Percentiles rank a stretch among this genome's conserved stretches.
phyloP scores from a whole-genome alignment of 192 early-diverging fungal species.

The Podila clonocystis region DNA sequence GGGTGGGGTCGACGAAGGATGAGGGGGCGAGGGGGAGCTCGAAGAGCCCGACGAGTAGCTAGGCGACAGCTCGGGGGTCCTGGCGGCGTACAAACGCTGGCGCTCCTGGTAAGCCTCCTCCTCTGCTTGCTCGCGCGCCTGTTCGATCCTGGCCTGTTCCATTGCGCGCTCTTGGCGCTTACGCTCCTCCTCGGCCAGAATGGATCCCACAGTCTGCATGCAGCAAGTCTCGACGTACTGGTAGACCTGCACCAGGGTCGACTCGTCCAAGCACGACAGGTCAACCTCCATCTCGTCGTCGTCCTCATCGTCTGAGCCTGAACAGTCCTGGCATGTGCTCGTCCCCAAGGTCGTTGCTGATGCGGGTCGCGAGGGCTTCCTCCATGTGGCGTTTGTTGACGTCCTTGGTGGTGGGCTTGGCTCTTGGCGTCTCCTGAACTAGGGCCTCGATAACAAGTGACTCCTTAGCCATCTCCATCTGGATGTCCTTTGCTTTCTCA shows the following conservation, averaged over 20 bases:
- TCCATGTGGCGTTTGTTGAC: constrained; percentile 49
- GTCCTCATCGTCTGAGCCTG: constrained; percentile 21
- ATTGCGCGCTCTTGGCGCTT: constrained; percentile 7
- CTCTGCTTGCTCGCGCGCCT: neutral
- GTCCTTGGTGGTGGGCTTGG: constrained; percentile 11
- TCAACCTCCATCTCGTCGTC: constrained; percentile 49
- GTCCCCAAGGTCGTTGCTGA: constrained; percentile 41
- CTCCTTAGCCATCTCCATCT: too few relatives aligned
- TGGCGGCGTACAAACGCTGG: constrained; percentile 9
- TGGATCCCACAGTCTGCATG: constrained; percentile 40
- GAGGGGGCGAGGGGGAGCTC: constrained; percentile 25
- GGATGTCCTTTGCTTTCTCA: neutral
- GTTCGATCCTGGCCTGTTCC: neutral
- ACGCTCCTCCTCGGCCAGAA: constrained; percentile 46
- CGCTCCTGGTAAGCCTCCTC: constrained; percentile 19
- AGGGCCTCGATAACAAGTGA: too few relatives aligned
- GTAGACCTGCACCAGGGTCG: constrained; percentile 39
- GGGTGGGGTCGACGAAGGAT: constrained; percentile 17
- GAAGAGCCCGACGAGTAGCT: constrained; percentile 24
- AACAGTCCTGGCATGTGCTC: constrained; percentile 46
- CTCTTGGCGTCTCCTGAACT: neutral
- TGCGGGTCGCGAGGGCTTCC: constrained; percentile 30
- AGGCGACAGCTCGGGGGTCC: constrained; percentile 35
- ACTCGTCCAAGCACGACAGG: constrained; percentile 37
- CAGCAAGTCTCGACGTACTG: constrained; percentile 49